Evolutionary conservation across 345 rosid species (phyloP).

Genomic region (Lepidium aucheri): DNA sequence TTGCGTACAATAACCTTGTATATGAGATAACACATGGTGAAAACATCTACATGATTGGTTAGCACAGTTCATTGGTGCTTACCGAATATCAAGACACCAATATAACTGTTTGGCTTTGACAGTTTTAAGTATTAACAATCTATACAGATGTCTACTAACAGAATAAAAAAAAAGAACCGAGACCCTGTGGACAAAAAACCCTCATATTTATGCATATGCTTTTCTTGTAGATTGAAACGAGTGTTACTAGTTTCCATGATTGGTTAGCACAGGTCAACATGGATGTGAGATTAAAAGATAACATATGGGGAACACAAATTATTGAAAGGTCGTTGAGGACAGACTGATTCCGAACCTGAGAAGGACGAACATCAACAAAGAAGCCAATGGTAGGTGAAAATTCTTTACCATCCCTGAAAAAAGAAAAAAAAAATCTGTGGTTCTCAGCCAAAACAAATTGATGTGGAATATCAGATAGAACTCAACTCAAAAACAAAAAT

Average conservation of each 20-base stretch:
- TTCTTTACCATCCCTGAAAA: conserved; percentile 69
- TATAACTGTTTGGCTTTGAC: neutral
- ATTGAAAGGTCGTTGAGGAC: neutral
- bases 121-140: neutral
- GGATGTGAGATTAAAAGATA: neutral
- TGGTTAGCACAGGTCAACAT: neutral
- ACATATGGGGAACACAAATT: neutral
- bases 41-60: neutral
- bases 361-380: conserved; percentile 50
- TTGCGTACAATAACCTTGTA: conserved; percentile 68
- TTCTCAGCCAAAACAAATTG: neutral
- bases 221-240: neutral
- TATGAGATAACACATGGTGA: neutral
- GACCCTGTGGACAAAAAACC: too few relatives aligned
- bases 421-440: conserved; percentile 11
- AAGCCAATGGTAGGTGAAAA: conserved; percentile 79
- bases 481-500: neutral
- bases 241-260: too few relatives aligned
- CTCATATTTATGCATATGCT: neutral
- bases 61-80: neutral
- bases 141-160: neutral
- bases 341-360: conserved; percentile 43
- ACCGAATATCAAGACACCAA: neutral
- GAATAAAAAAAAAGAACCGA: neutral
- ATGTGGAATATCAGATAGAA: neutral